phyloP scores from a whole-genome alignment of 2,329 filamentous ascomycete genomes.

The Hirsutella rhossiliensis region DNA sequence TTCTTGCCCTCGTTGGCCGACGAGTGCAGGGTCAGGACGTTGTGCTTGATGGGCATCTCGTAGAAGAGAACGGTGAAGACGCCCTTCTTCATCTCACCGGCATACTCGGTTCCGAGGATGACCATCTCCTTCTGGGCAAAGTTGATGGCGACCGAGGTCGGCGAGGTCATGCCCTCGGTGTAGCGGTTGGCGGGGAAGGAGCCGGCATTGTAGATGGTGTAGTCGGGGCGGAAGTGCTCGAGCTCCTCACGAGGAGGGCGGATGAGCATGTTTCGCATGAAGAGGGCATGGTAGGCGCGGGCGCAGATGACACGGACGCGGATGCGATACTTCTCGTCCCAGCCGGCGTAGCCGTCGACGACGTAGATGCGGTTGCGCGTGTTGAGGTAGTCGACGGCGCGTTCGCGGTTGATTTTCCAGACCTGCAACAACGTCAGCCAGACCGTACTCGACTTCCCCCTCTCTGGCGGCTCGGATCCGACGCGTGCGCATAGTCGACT shows the following conservation, averaged over 20 bases:
- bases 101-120: slow-evolving; percentile 97
- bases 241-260: slow-evolving; percentile 83
- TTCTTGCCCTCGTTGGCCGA: slow-evolving; percentile 93
- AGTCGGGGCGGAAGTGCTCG: slow-evolving; percentile 96
- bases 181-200: slow-evolving; percentile 97
- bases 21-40: slow-evolving; percentile 94
- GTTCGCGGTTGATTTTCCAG: slow-evolving; percentile 99
- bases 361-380: slow-evolving; percentile 98
- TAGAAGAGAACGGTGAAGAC: slow-evolving; percentile 99
- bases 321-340: slow-evolving; percentile 98
- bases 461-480: background rate
- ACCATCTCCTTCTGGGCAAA: slow-evolving; percentile 99
- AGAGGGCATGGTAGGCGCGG: slow-evolving; percentile 96
- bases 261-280: slow-evolving; percentile 99
- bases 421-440: slow-evolving; percentile 44
- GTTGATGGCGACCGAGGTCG: slow-evolving; percentile 96
- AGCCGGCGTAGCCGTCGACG: slow-evolving; percentile 91
- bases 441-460: background rate
- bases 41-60: slow-evolving; percentile 99
- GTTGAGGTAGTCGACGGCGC: slow-evolving; percentile 98
- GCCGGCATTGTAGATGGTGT: slow-evolving; percentile 99
- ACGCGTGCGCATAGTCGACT: too few relatives aligned
- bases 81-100: slow-evolving; percentile 76
- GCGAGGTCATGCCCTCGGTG: slow-evolving; percentile 97
- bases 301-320: slow-evolving; percentile 96